Evolutionary conservation across 352 stramenopile genomes (phyloP), one percentile per base, ranked within the genome.

Genomic region (Phytophthora crassamura): DNA sequence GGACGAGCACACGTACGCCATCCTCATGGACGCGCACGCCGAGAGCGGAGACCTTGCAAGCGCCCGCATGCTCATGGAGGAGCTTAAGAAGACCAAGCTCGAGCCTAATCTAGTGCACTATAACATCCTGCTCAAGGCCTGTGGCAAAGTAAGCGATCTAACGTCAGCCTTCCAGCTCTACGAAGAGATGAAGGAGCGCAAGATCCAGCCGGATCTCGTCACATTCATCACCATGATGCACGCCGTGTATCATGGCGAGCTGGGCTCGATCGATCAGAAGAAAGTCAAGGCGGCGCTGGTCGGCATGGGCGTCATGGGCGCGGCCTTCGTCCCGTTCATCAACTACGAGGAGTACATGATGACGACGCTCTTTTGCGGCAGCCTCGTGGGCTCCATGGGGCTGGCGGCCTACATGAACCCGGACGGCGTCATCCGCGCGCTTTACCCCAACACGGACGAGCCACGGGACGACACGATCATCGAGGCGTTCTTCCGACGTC

Each of bases 211-310:
- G 1, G 84, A 92, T 34, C 72, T 88, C 4, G 76, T 90, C 34
- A 95, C 88, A 30, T 93, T 92, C 69, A 90, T 91, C 59, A 94
- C 85, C 34, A 93, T 94, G 84, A 90, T 95, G 85, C 88, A 94
- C 65, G 88, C 84, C 1, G 88, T 95, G 28, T 95, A 88, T 63
- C 86, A 94, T 57, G 88, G 85, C 32, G 84, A 94, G 38, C 67
- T 92, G 33, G 78, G 82, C 8, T 46, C 61, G n/a, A 69, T 95
- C 22, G 77, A 95, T 46, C 75, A 79, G 15, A 78, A 75, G 47
- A 89, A 86, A 36, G 84, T 93, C 38, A 91, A 94, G 66, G 68
- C 60, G 1, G 78, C 74, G 10, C 73, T 94, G n/a, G 64, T 70
- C 7, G 84, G 83, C 5, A 65, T 92, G 25, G 87, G 82, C 9